A percentile compares a stretch with the other conserved stretches of the same genome.
Evolutionary conservation across 441 rosid genomes (phyloP).

Genomic region (Adansonia rubrostipa): DNA sequence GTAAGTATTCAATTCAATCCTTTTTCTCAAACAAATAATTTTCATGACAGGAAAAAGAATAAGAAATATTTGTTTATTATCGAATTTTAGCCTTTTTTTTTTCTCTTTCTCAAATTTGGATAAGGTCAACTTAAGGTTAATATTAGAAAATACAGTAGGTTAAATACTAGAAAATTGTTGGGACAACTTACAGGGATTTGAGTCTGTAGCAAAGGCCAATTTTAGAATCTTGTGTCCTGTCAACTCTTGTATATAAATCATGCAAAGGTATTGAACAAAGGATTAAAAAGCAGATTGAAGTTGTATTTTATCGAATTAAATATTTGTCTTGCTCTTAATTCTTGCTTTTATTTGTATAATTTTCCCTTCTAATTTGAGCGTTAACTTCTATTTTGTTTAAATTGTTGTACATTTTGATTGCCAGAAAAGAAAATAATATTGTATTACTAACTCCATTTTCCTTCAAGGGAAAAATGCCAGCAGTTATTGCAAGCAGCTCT

Average conservation of each 20-base stretch:
- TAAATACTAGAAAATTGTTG: background rate
- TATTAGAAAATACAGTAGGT: conserved; percentile 1
- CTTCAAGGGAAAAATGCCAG: conserved; percentile 42
- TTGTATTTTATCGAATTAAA: background rate
- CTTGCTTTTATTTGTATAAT: background rate
- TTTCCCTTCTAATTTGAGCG: no score
- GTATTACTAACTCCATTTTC: no score
- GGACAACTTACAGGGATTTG: background rate
- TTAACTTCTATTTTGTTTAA: no score
- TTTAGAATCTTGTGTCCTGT: conserved; percentile 4
- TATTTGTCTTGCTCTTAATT: background rate
- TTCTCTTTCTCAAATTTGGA: background rate
- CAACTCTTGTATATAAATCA: conserved; percentile 5
- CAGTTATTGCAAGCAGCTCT: conserved; percentile 25
- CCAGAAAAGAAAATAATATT: no score
- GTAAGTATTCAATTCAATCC: no score
- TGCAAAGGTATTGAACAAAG: background rate
- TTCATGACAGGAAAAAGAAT: no score
- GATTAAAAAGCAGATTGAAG: background rate
- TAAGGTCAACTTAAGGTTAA: background rate
- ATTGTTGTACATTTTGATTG: no score
- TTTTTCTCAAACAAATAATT: no score
- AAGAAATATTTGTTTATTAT: no score
- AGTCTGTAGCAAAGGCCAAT: background rate
- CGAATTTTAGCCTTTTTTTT: background rate